Percentiles rank a stretch among this genome's conserved stretches.
phyloP scores from a whole-genome alignment of 176 grass and related monocot genomes.

The Avena eriantha region DNA sequence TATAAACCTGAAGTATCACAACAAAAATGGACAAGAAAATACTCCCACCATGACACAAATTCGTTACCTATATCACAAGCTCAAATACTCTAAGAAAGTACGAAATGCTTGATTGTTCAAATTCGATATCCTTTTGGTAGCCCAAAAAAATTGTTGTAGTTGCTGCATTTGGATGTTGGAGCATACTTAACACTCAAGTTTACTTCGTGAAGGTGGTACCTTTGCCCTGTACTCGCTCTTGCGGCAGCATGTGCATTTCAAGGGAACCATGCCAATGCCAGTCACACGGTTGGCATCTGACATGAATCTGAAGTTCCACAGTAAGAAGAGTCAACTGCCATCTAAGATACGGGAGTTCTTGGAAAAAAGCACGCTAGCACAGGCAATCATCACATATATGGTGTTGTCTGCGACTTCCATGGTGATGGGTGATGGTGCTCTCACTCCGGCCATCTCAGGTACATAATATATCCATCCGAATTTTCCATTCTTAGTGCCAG shows the following conservation, averaged over 20 bases:
- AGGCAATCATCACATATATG: constrained; percentile 65
- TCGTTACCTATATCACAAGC: no score
- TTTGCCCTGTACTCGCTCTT: constrained; percentile 84
- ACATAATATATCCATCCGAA: not conserved
- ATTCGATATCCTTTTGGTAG: not conserved
- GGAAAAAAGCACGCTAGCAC: constrained; percentile 54
- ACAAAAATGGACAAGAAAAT: no score
- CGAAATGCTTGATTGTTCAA: not conserved
- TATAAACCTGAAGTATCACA: no score
- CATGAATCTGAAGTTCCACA: constrained; percentile 63
- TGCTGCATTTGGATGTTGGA: not conserved
- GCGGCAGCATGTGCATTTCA: constrained; percentile 79
- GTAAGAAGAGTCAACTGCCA: constrained; percentile 47
- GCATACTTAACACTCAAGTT: not conserved
- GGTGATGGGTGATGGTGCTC: constrained; percentile 83
- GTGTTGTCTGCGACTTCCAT: constrained; percentile 76
- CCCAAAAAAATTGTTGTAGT: not conserved
- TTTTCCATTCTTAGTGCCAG: not conserved
- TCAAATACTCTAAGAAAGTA: not conserved
- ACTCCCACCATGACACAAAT: no score
- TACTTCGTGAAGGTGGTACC: constrained; percentile 63
- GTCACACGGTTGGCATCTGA: constrained; percentile 61
- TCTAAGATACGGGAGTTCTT: constrained; percentile 56
- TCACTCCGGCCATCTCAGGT: constrained; percentile 91
- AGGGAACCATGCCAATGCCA: constrained; percentile 64